phyloP scores from a whole-genome alignment of 1,284 basidiomycete species.

The Leccinum pachyderme region DNA sequence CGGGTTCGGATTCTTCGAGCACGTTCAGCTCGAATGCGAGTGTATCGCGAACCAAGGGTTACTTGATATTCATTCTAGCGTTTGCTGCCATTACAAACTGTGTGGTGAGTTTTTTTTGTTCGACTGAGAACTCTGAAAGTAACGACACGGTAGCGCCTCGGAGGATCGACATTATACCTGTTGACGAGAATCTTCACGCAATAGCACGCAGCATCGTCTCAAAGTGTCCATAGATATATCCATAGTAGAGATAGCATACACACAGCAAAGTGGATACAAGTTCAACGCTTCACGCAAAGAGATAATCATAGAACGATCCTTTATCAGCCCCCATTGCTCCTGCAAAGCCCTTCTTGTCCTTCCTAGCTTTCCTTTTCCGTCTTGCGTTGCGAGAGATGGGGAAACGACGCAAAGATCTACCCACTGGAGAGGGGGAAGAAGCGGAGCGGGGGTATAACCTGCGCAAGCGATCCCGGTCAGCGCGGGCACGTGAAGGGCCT shows the following conservation, averaged over 20 bases:
- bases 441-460: slow-evolving; percentile 32
- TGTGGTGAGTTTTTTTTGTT: slow-evolving; percentile 40
- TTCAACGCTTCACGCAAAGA: slow-evolving; percentile 34
- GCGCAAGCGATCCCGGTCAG: slow-evolving; percentile 16
- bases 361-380: slow-evolving; percentile 17
- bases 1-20: slow-evolving; percentile 56
- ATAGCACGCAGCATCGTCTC: slow-evolving; percentile 27
- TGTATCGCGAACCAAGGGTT: slow-evolving; percentile 64
- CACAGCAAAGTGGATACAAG: background rate
- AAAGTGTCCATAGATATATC: slow-evolving; percentile 1
- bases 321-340: slow-evolving; percentile 14
- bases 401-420: slow-evolving; percentile 29
- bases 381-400: slow-evolving; percentile 14
- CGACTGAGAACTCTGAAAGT: background rate
- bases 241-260: background rate
- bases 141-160: slow-evolving; percentile 45
- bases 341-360: slow-evolving; percentile 13
- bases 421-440: slow-evolving; percentile 42
- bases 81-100: slow-evolving; percentile 77
- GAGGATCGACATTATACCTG: slow-evolving; percentile 64
- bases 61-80: slow-evolving; percentile 75
- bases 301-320: slow-evolving; percentile 40
- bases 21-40: slow-evolving; percentile 60
- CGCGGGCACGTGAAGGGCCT: slow-evolving; percentile 16
- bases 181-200: slow-evolving; percentile 61